These are phyloP conservation scores for Lablab purpureus DNA, from an alignment of 306 rosid genomes.

Conservation along the genomic window DNA sequence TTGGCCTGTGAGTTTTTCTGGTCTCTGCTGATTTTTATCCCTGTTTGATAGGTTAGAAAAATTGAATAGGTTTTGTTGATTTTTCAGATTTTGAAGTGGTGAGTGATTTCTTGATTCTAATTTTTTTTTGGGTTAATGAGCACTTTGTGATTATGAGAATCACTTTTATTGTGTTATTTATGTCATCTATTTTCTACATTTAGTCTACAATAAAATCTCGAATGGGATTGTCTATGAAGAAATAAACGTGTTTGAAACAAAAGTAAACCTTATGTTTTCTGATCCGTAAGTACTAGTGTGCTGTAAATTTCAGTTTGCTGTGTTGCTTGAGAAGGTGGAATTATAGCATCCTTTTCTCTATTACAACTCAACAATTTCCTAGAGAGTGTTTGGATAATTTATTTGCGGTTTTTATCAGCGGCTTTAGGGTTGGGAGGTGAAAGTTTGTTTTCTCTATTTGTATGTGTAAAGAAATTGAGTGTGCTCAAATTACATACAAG, in stretches of 20 bases:
- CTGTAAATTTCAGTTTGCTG: background rate
- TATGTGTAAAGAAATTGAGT: background rate
- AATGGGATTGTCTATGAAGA: background rate
- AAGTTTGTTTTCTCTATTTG: background rate
- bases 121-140: slow-evolving; percentile 13
- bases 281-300: background rate
- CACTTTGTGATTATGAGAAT: background rate
- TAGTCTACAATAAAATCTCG: background rate
- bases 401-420: background rate
- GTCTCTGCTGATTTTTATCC: background rate
- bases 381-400: background rate
- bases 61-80: background rate
- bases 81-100: background rate
- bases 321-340: slow-evolving; percentile 18
- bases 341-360: background rate
- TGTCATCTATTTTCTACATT: background rate
- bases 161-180: background rate
- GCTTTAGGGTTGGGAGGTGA: slow-evolving; percentile 6
- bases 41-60: background rate
- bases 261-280: no score
- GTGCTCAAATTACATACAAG: slow-evolving; percentile 2
- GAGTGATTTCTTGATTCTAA: background rate
- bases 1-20: slow-evolving; percentile 66
- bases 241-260: no score
- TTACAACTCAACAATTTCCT: background rate